phyloP scores from a whole-genome alignment of 73 alveolate species.

The Paramecium octaurelia region DNA sequence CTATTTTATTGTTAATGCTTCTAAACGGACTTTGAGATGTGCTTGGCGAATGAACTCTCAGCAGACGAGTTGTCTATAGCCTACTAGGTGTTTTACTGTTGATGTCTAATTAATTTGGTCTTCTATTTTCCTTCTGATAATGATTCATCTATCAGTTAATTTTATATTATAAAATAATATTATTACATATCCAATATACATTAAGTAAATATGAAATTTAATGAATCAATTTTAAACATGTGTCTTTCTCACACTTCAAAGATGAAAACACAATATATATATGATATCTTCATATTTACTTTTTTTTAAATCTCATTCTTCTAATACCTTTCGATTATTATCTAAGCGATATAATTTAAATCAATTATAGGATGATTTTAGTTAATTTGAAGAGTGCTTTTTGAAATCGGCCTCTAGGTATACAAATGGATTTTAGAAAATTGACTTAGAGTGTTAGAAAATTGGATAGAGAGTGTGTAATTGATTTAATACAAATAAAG shows the following conservation, averaged over 20 bases:
- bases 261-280: neutral
- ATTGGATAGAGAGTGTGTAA: no score
- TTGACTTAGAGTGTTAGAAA: no score
- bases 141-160: neutral
- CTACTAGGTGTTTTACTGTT: neutral
- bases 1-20: neutral
- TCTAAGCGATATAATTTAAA: no score
- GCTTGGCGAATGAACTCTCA: neutral
- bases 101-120: neutral
- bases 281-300: neutral
- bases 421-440: no score
- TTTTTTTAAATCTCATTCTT: neutral
- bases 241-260: neutral
- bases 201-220: neutral
- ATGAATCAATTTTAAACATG: neutral
- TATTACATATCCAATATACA: neutral
- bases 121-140: neutral
- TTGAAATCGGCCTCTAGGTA: no score
- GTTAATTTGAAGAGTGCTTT: no score
- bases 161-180: neutral
- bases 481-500: no score
- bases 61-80: neutral
- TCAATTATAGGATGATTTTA: no score
- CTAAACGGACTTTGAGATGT: conserved; percentile 24
- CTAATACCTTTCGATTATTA: neutral